These are phyloP conservation scores for Aegilops speltoides DNA, from an alignment of 176 grass and related monocot genomes.

Conservation along the genomic window DNA sequence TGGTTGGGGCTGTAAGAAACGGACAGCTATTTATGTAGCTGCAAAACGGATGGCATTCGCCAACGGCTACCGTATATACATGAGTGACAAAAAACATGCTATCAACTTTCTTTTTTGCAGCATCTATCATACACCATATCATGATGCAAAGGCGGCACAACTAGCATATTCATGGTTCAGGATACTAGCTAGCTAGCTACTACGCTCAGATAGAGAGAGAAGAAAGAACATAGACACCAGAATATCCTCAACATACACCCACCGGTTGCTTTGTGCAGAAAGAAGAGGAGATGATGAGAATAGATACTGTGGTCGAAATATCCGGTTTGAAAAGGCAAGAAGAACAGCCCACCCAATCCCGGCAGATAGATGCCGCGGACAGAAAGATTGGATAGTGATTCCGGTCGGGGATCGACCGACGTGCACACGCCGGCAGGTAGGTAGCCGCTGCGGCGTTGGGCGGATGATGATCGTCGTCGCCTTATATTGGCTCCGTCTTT, in stretches of 20 bases:
- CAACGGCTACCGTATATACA: background rate
- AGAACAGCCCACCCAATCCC: background rate
- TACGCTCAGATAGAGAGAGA: too few species aligned
- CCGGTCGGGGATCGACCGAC: background rate
- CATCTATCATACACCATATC: too few species aligned
- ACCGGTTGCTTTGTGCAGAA: too few species aligned
- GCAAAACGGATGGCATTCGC: background rate
- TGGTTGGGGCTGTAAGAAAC: background rate
- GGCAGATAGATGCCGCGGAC: background rate
- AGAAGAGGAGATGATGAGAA: background rate
- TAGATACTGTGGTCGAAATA: conserved; percentile 24
- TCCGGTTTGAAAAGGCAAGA: conserved; percentile 4
- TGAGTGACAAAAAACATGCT: too few species aligned
- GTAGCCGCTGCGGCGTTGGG: too few species aligned
- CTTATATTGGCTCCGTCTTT: background rate
- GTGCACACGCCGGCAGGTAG: too few species aligned
- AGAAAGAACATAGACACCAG: too few species aligned
- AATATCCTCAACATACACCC: too few species aligned
- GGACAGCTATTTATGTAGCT: conserved; percentile 27
- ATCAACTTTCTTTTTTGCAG: too few species aligned
- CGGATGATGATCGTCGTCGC: background rate
- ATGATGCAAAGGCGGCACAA: too few species aligned
- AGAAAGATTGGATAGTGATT: background rate
- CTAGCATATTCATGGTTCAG: too few species aligned
- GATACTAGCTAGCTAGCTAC: too few species aligned